Conservation (phyloP, 2,329 filamentous ascomycete species). For the Aureobasidium musti region DNA sequence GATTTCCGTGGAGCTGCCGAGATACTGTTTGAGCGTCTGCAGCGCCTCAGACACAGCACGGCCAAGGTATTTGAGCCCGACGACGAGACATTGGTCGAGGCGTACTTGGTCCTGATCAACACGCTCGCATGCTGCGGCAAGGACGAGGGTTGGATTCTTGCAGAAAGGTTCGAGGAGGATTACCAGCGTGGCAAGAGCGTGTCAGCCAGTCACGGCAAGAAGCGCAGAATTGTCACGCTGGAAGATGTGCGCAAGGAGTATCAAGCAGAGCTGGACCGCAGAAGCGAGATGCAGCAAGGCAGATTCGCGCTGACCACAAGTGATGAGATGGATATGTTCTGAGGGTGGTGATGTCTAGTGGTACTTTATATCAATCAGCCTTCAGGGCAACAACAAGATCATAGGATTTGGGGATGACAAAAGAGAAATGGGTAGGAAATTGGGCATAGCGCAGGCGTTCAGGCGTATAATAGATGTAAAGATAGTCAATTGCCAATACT, state of each 20-base stretch:
- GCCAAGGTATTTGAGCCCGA: slow-evolving; percentile 29
- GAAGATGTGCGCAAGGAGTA: slow-evolving; percentile 87
- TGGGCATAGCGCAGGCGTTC: slow-evolving; percentile 29
- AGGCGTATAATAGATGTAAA: slow-evolving; percentile 18
- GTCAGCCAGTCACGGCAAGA: slow-evolving; percentile 39
- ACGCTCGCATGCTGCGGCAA: slow-evolving; percentile 81
- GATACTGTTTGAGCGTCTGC: slow-evolving; percentile 58
- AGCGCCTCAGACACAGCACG: slow-evolving; percentile 46
- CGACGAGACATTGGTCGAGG: slow-evolving; percentile 61
- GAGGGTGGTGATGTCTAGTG: not conserved
- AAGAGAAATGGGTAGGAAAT: slow-evolving; percentile 14
- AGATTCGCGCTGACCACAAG: slow-evolving; percentile 72
- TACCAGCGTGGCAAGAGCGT: slow-evolving; percentile 25
- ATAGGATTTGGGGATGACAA: not conserved
- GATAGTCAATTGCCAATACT: slow-evolving; percentile 1
- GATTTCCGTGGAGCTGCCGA: slow-evolving; percentile 79
- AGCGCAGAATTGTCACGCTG: slow-evolving; percentile 79
- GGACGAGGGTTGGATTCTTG: slow-evolving; percentile 79
- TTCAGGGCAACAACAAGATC: not conserved
- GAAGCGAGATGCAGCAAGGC: slow-evolving; percentile 83
- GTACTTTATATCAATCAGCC: not conserved
- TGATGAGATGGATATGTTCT: slow-evolving; percentile 37
- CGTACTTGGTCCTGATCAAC: slow-evolving; percentile 91
- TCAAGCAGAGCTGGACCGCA: slow-evolving; percentile 83
- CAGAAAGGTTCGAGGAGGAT: slow-evolving; percentile 50